A percentile compares a stretch with the other conserved stretches of the same genome.
Conservation (phyloP, 768 basidiomycete species). For the Boletales sp. region DNA sequence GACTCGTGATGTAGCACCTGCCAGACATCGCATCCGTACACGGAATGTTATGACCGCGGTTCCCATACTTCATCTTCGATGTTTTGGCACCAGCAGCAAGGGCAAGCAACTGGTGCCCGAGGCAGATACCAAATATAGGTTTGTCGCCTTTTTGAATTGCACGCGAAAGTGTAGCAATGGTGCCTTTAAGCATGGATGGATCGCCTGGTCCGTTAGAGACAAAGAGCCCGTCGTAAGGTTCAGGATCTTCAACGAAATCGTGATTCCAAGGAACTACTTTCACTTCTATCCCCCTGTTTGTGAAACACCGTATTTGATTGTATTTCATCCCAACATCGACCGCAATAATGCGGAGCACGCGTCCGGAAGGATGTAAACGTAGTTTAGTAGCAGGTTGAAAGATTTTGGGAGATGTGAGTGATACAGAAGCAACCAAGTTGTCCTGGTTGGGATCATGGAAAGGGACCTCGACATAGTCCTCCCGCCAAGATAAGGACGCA, state of each 20-base stretch:
- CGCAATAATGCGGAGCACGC: conserved; percentile 80
- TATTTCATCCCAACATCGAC: conserved; percentile 99
- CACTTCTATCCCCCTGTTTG: conserved; percentile 85
- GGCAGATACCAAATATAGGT: conserved; percentile 97
- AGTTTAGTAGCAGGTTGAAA: conserved; percentile 59
- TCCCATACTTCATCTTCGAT: conserved; percentile 99
- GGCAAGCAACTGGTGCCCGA: conserved; percentile 95
- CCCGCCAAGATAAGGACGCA: conserved; percentile 63
- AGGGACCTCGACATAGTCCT: conserved; percentile 77
- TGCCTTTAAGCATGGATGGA: conserved; percentile 76
- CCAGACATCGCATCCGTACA: conserved; percentile 93
- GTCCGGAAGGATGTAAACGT: conserved; percentile 71
- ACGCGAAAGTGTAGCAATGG: conserved; percentile 63
- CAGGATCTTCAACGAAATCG: conserved; percentile 75
- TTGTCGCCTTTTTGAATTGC: conserved; percentile 70
- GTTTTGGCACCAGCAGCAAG: conserved; percentile 92
- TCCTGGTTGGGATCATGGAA: conserved; percentile 85
- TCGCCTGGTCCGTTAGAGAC: conserved; percentile 98
- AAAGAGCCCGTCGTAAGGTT: conserved; percentile 92
- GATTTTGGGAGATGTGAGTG: conserved; percentile 61
- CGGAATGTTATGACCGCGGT: conserved; percentile 98
- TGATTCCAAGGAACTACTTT: conserved; percentile 99
- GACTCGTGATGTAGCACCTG: conserved; percentile 97
- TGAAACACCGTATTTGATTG: conserved; percentile 98
- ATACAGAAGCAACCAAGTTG: conserved; percentile 91